Evolutionary conservation across 2,329 filamentous ascomycete species (phyloP).

Genomic region (Aspergillus brasiliensis): DNA sequence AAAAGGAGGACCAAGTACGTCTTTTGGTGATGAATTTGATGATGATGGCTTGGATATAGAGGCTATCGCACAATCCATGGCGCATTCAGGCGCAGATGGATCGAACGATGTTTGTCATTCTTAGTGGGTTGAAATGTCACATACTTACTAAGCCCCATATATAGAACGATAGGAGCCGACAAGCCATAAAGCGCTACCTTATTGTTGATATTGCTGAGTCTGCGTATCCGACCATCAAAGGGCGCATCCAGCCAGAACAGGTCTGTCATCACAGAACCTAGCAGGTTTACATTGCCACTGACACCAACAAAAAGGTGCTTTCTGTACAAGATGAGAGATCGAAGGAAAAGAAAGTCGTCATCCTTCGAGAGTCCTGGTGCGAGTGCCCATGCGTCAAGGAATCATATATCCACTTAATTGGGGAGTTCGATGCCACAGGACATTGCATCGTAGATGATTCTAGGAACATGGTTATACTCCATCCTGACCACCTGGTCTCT

Average conservation of each 20-base stretch:
- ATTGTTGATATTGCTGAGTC: conserved; percentile 73
- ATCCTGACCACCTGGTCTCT: conserved; percentile 93
- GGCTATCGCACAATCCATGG: conserved; percentile 63
- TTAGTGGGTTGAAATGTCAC: conserved; percentile 34
- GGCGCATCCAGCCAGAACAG: conserved; percentile 68
- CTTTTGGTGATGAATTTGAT: conserved; percentile 72
- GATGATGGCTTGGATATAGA: conserved; percentile 64
- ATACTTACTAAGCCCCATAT: conserved; percentile 67
- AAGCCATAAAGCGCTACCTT: conserved; percentile 83
- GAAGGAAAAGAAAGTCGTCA: conserved; percentile 66
- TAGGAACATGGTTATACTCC: conserved; percentile 83
- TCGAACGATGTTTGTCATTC: conserved; percentile 67
- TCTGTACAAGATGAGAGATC: conserved; percentile 78
- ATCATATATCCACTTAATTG: conserved; percentile 84
- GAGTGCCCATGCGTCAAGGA: conserved; percentile 75
- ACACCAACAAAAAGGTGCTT: conserved; percentile 61
- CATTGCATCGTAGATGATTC: conserved; percentile 81
- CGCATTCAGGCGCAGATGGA: conserved; percentile 65
- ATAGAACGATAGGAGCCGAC: conserved; percentile 64
- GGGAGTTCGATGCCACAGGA: conserved; percentile 68
- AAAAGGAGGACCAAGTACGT: conserved; percentile 36
- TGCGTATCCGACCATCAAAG: conserved; percentile 66
- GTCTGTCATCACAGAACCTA: conserved; percentile 50
- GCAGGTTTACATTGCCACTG: conserved; percentile 14
- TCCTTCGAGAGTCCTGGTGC: conserved; percentile 82